Base-by-base conservation (phyloP, 2,329 filamentous ascomycete genomes). In the Aspergillus sp. region DNA sequence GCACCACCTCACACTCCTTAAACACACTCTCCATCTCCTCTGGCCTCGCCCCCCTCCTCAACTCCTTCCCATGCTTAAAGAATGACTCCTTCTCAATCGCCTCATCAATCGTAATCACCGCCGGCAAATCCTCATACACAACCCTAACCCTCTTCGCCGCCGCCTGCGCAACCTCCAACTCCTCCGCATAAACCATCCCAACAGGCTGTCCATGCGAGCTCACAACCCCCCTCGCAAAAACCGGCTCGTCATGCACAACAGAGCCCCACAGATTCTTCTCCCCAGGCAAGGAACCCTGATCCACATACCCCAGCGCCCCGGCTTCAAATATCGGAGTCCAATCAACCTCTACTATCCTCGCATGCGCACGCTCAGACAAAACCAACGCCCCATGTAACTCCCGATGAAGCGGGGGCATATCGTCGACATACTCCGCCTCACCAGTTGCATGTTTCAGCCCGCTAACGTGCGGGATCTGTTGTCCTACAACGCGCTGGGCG, bases 391-490 rank as follows among this genome's bases (percentile, higher is more conserved):
- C 95, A 64, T 93, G 91, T 1, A 98, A 82, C 74, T 98, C 93
- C 64, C 96, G 96, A 72, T 88, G 89, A 65, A 93, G 81, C 0
- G 87, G 80, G 1, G 93, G 93, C 8, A 97, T 96, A 66, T 99
- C 95, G 68, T 98, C 95, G 0, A 92, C 96, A 66, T 99, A 99
- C 67, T 96, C 91, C 2, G 95, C 95, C 75, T 96, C 91, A 54
- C 95, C 95, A 0, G 91, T 96, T 8, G 88, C 89, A 75, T 99
- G 95, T 78, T 97, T 96, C 73, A 99, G 75, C 0, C 95, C 95
- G 1, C 93, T 91, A 37, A 97, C 84, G 69, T 98, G 95, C 19
- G 88, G 89, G 53, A 30, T 88, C 88, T n/a, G 90, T 85, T 70
- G 93, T 49, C 95, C 95, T 0, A 97, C 82, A 27, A 96, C 84